These are phyloP conservation scores for Fusarium abutilonis DNA, from an alignment of 2,329 filamentous ascomycete species.

Conservation along the genomic window DNA sequence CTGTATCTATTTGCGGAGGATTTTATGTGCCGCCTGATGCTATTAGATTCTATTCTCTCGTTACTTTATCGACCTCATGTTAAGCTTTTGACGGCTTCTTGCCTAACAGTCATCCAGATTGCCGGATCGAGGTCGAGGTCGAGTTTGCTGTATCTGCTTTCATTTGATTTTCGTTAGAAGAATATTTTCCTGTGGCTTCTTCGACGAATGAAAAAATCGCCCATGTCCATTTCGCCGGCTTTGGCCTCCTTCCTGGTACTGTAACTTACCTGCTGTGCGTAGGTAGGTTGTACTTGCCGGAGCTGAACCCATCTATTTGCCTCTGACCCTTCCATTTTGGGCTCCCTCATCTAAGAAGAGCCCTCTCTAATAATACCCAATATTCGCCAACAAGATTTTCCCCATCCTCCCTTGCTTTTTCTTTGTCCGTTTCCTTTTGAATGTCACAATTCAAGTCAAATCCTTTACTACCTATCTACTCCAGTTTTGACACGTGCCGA, in stretches of 20 bases:
- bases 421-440: constrained; percentile 3
- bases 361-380: constrained; percentile 3
- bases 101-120: not conserved
- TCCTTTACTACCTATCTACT: not conserved
- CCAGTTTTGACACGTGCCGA: constrained; percentile 17
- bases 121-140: constrained; percentile 12
- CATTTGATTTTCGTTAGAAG: not conserved
- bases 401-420: constrained; percentile 11
- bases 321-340: constrained; percentile 36
- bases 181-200: not conserved
- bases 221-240: constrained; percentile 11
- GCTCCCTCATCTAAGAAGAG: constrained; percentile 29
- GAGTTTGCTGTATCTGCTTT: not conserved
- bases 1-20: constrained; percentile 9
- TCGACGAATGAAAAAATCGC: not conserved
- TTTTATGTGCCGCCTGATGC: not conserved
- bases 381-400: constrained; percentile 5
- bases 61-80: constrained; percentile 20
- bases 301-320: not conserved
- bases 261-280: too few species aligned
- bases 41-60: not conserved
- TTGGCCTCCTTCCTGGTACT: constrained; percentile 16
- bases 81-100: constrained; percentile 16
- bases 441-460: not conserved
- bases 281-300: too few species aligned